These are phyloP conservation scores for Xerocomellus dryophilus DNA, from an alignment of 768 basidiomycete species.

Conservation along the genomic window DNA sequence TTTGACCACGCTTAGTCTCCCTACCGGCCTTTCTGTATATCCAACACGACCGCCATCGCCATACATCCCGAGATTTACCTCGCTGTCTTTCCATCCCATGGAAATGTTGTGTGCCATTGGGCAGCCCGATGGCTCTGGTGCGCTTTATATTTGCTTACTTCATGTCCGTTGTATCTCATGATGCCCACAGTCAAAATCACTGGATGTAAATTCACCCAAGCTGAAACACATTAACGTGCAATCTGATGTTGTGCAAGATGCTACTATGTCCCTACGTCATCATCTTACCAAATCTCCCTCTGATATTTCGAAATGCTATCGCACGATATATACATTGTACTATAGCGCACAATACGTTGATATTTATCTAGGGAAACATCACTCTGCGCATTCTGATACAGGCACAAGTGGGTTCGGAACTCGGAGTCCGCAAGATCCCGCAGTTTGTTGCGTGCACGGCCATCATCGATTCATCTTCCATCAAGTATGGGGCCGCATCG, in stretches of 20 bases:
- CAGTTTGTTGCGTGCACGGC: too few relatives aligned
- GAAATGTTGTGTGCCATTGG: conserved; percentile 83
- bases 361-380: not conserved
- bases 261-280: not conserved
- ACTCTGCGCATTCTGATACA: not conserved
- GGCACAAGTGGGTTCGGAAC: not conserved
- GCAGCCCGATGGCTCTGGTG: conserved; percentile 64
- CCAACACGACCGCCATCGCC: conserved; percentile 58
- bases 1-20: conserved; percentile 45
- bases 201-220: conserved; percentile 50
- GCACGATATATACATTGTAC: conserved; percentile 21
- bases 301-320: conserved; percentile 8
- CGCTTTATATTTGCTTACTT: conserved; percentile 11
- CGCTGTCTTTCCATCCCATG: conserved; percentile 77
- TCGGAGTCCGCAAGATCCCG: not conserved
- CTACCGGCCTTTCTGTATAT: conserved; percentile 53
- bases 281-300: conserved; percentile 17
- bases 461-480: not conserved
- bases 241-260: not conserved
- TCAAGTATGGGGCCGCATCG: not conserved
- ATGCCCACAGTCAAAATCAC: conserved; percentile 47
- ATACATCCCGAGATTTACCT: conserved; percentile 59
- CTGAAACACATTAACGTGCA: not conserved
- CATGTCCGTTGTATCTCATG: conserved; percentile 3
- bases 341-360: conserved; percentile 2